Percentiles rank a stretch among this genome's conserved stretches.
phyloP scores from a whole-genome alignment of 176 grass and related monocot genomes.

The Otatea glauca region DNA sequence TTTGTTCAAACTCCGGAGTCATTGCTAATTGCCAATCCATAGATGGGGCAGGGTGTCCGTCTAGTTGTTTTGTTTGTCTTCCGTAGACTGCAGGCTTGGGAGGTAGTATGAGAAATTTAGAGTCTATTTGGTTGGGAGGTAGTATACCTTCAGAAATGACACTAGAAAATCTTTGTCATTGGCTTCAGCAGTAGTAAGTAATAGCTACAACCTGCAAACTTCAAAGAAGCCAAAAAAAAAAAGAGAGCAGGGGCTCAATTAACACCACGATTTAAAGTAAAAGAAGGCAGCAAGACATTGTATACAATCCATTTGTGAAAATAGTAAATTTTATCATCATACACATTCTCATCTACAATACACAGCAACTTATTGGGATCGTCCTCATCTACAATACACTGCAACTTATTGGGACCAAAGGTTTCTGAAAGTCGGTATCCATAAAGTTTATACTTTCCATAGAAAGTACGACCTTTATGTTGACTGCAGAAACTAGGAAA shows the following conservation, averaged over 20 bases:
- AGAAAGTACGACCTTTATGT: background rate
- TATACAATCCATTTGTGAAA: background rate
- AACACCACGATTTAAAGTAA: background rate
- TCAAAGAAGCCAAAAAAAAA: background rate
- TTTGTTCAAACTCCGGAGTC: no score
- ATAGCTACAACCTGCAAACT: background rate
- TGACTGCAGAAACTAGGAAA: slow-evolving; percentile 31
- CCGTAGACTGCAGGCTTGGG: no score
- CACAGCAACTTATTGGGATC: slow-evolving; percentile 2
- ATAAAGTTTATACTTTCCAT: slow-evolving; percentile 31
- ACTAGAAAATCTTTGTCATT: background rate
- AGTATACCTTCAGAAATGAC: background rate
- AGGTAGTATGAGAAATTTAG: no score
- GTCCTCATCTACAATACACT: slow-evolving; percentile 35
- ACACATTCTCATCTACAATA: slow-evolving; percentile 38
- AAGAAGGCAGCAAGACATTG: slow-evolving; percentile 12
- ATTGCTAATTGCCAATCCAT: no score
- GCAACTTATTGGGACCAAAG: slow-evolving; percentile 4
- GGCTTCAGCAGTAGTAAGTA: background rate
- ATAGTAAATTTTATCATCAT: slow-evolving; percentile 34
- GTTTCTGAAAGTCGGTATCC: slow-evolving; percentile 8
- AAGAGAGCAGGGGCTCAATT: background rate
- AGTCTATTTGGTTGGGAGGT: no score
- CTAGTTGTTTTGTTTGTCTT: no score
- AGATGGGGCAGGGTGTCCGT: no score